Percentiles rank a stretch among this genome's conserved stretches.
These are phyloP conservation scores for Ambrosia trifida DNA, from an alignment of 129 eudicot species.

Conservation along the genomic window DNA sequence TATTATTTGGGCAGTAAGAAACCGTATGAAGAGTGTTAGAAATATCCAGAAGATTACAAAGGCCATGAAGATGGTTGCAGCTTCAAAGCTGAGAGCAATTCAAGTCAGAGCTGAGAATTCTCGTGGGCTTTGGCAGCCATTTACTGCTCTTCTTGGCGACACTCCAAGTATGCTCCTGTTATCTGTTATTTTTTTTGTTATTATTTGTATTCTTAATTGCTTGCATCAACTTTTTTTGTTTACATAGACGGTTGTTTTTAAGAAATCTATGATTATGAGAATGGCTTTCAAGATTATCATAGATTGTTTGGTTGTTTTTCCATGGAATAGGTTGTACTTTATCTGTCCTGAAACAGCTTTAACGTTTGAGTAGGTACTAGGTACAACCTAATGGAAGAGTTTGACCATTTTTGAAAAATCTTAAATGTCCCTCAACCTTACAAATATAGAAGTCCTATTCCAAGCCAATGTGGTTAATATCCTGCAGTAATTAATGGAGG, in stretches of 20 bases:
- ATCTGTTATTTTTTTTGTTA: neutral
- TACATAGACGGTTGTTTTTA: neutral
- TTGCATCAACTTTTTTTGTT: neutral
- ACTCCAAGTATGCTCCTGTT: conserved; percentile 68
- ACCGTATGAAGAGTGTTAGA: conserved; percentile 91
- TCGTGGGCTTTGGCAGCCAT: conserved; percentile 99
- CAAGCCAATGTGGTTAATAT: neutral
- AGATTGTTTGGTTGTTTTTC: neutral
- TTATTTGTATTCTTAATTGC: neutral
- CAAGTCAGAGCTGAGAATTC: conserved; percentile 93
- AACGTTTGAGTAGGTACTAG: conserved; percentile 1
- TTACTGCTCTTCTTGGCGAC: conserved; percentile 98
- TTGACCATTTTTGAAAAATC: neutral
- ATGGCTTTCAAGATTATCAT: neutral
- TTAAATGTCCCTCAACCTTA: neutral
- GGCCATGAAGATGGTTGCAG: conserved; percentile 99
- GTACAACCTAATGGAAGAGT: conserved; percentile 1
- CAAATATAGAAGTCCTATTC: neutral
- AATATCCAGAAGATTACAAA: conserved; percentile 97
- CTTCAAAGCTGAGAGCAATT: conserved; percentile 93
- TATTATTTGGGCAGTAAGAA: conserved; percentile 60
- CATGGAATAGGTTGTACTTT: neutral
- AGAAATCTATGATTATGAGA: too few species aligned
- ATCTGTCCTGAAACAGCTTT: neutral
- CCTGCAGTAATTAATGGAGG: conserved; percentile 1